Evolutionary conservation across 805 yeast species (phyloP), one percentile per base, ranked within the genome.

Genomic region (Metschnikowia rubicola): DNA sequence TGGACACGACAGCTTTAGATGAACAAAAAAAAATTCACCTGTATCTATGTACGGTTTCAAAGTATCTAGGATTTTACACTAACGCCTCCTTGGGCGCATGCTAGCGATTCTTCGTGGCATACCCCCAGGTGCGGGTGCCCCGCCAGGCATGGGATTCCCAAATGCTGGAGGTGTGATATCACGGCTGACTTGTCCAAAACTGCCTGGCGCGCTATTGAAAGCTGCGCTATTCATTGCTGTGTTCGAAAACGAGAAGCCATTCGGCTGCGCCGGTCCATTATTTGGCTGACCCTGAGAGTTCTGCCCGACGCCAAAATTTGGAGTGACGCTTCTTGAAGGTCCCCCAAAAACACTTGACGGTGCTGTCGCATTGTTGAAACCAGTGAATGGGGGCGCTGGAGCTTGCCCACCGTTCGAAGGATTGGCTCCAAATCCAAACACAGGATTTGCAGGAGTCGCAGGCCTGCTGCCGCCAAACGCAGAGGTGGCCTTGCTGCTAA

Each of bases 21-120:
- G 26, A 21, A 7, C 5, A 21, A 21, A 4, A 21, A 21, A 7
- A 5, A 1, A 5, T 21, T 21, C 5, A 21, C 26, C 5, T 21
- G 26, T 7, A 21, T 21, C 26, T 21, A 3, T 21, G 26, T 21
- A 21, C 26, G 5, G 7, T 21, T 21, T 21, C 26, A 21, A 21
- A 4, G 5, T 21, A 7, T 21, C 7, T 4, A 21, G 7, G 26
- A 1, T 21, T 7, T 21, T 21, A 21, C 26, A 21, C 26, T 21
- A 29, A 10, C 30, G 38, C 30, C 66, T 58, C 53, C 71, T 61
- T 47, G 53, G 63, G 39, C 72, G 59, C 68, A 67, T 66, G 39
- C 59, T 68, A 13, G 72, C 72, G 34, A 66, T 59, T 44, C 56
- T 64, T n/a, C 63, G 63, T 9, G 63, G 62, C 8, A 62, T 54